Evolutionary conservation across 2,329 filamentous ascomycete species (phyloP).

Genomic region (Diaporthe helianthi): DNA sequence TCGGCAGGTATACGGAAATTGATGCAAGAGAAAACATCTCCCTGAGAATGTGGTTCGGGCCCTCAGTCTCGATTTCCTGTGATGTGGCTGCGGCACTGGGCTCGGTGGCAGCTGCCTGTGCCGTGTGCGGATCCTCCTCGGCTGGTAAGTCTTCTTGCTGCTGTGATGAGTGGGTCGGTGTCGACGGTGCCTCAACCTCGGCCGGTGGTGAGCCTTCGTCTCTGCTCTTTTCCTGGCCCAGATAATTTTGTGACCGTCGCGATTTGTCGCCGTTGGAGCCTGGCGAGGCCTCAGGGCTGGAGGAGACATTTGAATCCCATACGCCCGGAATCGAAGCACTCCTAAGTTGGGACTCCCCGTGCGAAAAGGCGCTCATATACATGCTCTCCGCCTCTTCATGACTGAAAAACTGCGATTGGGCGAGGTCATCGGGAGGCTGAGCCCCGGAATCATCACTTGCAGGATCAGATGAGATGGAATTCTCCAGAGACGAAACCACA

Average conservation of each 20-base stretch:
- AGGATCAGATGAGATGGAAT: conserved; percentile 38
- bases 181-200: neutral
- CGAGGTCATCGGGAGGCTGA: conserved; percentile 56
- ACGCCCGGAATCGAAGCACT: conserved; percentile 56
- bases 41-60: conserved; percentile 61
- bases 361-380: conserved; percentile 79
- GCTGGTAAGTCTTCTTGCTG: neutral
- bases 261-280: conserved; percentile 29
- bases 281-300: conserved; percentile 30
- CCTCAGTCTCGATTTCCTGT: conserved; percentile 57
- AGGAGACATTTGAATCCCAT: conserved; percentile 53
- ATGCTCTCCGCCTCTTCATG: conserved; percentile 86
- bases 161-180: neutral
- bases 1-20: conserved; percentile 63
- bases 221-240: neutral
- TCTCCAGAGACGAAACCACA: neutral
- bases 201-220: neutral
- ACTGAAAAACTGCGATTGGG: conserved; percentile 74
- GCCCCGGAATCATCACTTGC: conserved; percentile 42
- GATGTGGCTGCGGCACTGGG: conserved; percentile 41
- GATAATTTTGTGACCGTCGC: neutral
- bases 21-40: conserved; percentile 58
- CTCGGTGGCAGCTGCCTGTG: conserved; percentile 35
- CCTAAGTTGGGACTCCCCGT: conserved; percentile 46
- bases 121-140: too few relatives aligned